Percentiles rank a stretch among this genome's conserved stretches.
Conservation (phyloP, 2,329 filamentous ascomycete genomes). For the Penicillium sp. region DNA sequence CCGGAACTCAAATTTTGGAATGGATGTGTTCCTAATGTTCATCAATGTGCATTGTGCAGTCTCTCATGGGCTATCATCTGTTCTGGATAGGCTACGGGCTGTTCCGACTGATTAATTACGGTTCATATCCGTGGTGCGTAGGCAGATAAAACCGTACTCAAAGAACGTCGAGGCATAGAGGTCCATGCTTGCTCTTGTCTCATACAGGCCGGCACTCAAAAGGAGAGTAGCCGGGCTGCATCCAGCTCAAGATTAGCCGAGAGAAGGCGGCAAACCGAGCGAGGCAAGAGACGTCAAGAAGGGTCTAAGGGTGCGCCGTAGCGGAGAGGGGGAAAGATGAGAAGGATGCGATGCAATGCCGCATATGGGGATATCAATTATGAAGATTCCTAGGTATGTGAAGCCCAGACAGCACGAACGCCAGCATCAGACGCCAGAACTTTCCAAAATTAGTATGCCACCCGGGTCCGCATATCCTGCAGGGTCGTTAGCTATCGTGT, state of each 20-base stretch:
- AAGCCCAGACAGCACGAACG: slow-evolving; percentile 25
- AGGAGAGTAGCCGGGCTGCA: slow-evolving; percentile 26
- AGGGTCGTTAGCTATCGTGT: slow-evolving; percentile 15
- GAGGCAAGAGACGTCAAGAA: slow-evolving; percentile 48
- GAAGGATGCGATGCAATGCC: slow-evolving; percentile 2
- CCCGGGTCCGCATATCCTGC: slow-evolving; percentile 57
- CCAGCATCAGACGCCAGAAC: slow-evolving; percentile 26
- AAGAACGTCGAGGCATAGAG: slow-evolving; percentile 44
- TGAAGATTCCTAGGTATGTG: slow-evolving; percentile 24
- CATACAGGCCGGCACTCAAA: slow-evolving; percentile 40
- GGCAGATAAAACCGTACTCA: slow-evolving; percentile 50
- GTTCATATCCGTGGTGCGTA: slow-evolving; percentile 35
- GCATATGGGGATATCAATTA: slow-evolving; percentile 20
- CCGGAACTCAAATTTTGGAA: no score
- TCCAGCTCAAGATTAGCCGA: slow-evolving; percentile 45
- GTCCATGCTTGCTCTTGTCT: slow-evolving; percentile 46
- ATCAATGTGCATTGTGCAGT: no score
- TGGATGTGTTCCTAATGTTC: no score
- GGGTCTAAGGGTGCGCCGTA: slow-evolving; percentile 1
- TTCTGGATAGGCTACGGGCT: slow-evolving; percentile 16
- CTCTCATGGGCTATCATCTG: no score
- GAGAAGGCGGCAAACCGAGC: slow-evolving; percentile 45
- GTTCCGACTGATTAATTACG: slow-evolving; percentile 50
- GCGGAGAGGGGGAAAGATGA: background rate
- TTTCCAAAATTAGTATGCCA: slow-evolving; percentile 49